Conservation (phyloP, 2,329 filamentous ascomycete species). For the Stemphylium vesicarium region DNA sequence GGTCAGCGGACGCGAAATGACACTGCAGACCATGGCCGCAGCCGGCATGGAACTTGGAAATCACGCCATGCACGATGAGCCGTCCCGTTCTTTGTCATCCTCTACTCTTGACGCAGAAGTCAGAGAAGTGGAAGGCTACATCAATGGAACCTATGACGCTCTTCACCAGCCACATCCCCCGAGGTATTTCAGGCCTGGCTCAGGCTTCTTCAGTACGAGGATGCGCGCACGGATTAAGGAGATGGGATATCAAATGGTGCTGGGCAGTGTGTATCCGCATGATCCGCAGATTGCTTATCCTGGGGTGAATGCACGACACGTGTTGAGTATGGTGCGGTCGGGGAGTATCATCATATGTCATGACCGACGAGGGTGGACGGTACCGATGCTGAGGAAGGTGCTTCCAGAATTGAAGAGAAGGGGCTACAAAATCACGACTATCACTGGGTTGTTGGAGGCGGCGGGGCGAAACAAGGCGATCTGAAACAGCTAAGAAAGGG, state of each 20-base stretch:
- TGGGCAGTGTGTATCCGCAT: constrained; percentile 87
- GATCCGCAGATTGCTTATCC: constrained; percentile 81
- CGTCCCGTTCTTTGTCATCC: constrained; percentile 67
- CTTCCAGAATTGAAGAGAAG: constrained; percentile 72
- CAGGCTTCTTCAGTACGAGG: constrained; percentile 76
- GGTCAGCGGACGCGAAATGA: constrained; percentile 60
- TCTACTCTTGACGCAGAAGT: constrained; percentile 69
- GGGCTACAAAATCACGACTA: constrained; percentile 74
- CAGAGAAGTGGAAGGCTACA: constrained; percentile 65
- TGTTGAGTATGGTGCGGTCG: constrained; percentile 77
- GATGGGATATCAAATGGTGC: constrained; percentile 73
- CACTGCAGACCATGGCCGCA: constrained; percentile 60
- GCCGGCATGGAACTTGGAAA: constrained; percentile 72
- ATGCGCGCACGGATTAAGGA: constrained; percentile 68
- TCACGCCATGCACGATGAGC: constrained; percentile 88
- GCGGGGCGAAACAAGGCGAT: background rate
- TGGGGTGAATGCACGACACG: constrained; percentile 75
- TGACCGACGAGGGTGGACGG: constrained; percentile 82
- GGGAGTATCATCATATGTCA: constrained; percentile 87
- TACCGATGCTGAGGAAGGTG: constrained; percentile 75
- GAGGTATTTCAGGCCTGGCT: constrained; percentile 82
- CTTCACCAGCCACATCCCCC: constrained; percentile 53
- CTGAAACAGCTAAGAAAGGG: background rate
- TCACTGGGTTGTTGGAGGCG: constrained; percentile 49
- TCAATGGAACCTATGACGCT: constrained; percentile 62